These are phyloP conservation scores for Flaveria brownii DNA, from an alignment of 129 eudicot genomes.

Conservation along the genomic window DNA sequence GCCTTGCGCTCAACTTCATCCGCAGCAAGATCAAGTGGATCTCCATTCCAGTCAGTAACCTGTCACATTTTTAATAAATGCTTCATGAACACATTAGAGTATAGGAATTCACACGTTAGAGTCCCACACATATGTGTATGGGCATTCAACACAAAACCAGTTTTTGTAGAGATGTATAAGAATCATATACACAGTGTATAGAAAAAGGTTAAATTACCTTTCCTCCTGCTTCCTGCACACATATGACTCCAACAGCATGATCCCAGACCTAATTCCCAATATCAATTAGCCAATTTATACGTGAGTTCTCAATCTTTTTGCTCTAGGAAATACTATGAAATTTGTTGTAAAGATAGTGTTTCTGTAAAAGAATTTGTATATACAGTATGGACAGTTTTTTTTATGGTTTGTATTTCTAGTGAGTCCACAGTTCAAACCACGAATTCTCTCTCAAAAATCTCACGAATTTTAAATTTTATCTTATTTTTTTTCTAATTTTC, in stretches of 20 bases:
- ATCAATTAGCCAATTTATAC: slow-evolving; percentile 1
- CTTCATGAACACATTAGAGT: not conserved
- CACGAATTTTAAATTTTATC: not conserved
- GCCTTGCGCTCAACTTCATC: slow-evolving; percentile 72
- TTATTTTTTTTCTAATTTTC: not conserved
- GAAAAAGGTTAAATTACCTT: slow-evolving; percentile 51
- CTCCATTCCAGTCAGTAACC: slow-evolving; percentile 96
- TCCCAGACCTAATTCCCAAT: slow-evolving; percentile 73
- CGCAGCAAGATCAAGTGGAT: slow-evolving; percentile 70
- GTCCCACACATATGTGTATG: not conserved
- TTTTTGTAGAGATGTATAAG: not conserved
- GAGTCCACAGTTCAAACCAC: not conserved
- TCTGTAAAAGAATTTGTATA: not conserved
- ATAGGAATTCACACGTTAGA: too few species aligned
- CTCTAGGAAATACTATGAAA: not conserved
- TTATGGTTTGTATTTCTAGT: not conserved
- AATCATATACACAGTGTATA: not conserved
- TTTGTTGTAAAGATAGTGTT: not conserved
- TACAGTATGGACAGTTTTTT: not conserved
- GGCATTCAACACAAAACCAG: not conserved
- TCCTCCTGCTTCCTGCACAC: slow-evolving; percentile 96
- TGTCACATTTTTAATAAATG: slow-evolving; percentile 30
- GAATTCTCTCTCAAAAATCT: not conserved
- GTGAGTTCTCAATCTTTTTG: not conserved
- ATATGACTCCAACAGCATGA: slow-evolving; percentile 92